phyloP scores from a whole-genome alignment of 2,329 filamentous ascomycete genomes.

The Tolypocladium guangdongense region DNA sequence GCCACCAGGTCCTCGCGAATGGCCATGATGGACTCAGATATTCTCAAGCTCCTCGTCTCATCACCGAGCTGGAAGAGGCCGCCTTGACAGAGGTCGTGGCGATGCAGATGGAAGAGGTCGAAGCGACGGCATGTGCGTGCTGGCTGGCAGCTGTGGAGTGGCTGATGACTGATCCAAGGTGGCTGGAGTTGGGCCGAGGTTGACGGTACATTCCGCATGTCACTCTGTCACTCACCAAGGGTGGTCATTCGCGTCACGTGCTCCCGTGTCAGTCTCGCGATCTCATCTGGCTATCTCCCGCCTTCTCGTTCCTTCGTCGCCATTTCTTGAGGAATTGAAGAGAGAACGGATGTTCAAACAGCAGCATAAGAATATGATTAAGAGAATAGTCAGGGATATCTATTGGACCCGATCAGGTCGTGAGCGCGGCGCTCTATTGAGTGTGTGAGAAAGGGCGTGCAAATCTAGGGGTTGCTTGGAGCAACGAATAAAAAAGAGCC shows the following conservation, averaged over 20 bases:
- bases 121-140: slow-evolving; percentile 14
- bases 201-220: background rate
- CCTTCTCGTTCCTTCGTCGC: no score
- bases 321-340: no score
- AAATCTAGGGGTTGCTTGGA: no score
- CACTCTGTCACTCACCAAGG: no score
- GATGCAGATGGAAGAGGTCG: slow-evolving; percentile 10
- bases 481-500: no score
- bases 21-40: slow-evolving; percentile 43
- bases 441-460: no score
- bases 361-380: no score
- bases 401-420: no score
- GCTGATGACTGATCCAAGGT: slow-evolving; percentile 2
- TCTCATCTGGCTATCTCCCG: no score
- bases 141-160: slow-evolving; percentile 6
- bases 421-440: no score
- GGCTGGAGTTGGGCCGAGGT: slow-evolving; percentile 20
- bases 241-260: slow-evolving; percentile 11
- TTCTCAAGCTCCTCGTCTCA: slow-evolving; percentile 12
- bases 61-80: slow-evolving; percentile 8
- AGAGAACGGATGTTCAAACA: no score
- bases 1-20: slow-evolving; percentile 88
- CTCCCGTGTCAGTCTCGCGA: background rate
- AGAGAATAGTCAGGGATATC: no score
- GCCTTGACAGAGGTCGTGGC: slow-evolving; percentile 6